These are phyloP conservation scores for Saccharomycopsis fibuligera DNA, from an alignment of 805 yeast species.

Conservation along the genomic window DNA sequence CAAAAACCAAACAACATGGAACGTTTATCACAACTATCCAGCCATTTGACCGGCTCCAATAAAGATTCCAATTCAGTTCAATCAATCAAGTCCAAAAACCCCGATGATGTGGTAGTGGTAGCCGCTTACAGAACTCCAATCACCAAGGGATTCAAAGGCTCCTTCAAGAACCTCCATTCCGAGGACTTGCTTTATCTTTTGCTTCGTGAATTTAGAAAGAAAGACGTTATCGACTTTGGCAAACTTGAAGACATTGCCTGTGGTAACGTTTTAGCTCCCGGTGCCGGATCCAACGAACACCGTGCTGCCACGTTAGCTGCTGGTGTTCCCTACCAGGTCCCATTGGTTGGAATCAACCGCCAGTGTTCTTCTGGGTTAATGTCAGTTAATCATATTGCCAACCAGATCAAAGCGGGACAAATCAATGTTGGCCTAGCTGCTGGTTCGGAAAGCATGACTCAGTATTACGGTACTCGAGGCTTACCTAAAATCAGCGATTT, in stretches of 20 bases:
- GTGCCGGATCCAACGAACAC: constrained; percentile 94
- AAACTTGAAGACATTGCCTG: constrained; percentile 79
- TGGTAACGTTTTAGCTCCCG: constrained; percentile 87
- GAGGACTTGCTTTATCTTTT: constrained; percentile 72
- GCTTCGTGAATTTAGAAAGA: constrained; percentile 52
- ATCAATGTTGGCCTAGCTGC: constrained; percentile 86
- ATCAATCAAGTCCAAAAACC: constrained; percentile 41
- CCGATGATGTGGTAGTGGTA: constrained; percentile 87
- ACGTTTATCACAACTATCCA: constrained; percentile 27
- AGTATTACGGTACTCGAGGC: constrained; percentile 77
- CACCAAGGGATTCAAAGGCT: constrained; percentile 82
- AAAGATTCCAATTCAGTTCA: too few relatives aligned
- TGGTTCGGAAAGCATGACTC: constrained; percentile 92
- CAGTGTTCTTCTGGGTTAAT: constrained; percentile 93
- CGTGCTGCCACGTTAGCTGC: constrained; percentile 89
- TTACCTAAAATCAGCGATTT: constrained; percentile 53
- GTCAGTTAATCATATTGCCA: constrained; percentile 85
- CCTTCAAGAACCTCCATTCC: constrained; percentile 73
- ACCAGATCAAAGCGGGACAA: constrained; percentile 81
- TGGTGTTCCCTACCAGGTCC: constrained; percentile 75
- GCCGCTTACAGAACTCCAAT: constrained; percentile 88
- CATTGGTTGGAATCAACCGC: constrained; percentile 81
- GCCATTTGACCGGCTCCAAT: constrained; percentile 23
- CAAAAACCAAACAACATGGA: too few relatives aligned
- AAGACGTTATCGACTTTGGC: constrained; percentile 43